phyloP scores from a whole-genome alignment of 331 rosid species.

The Pyrus hybrid region DNA sequence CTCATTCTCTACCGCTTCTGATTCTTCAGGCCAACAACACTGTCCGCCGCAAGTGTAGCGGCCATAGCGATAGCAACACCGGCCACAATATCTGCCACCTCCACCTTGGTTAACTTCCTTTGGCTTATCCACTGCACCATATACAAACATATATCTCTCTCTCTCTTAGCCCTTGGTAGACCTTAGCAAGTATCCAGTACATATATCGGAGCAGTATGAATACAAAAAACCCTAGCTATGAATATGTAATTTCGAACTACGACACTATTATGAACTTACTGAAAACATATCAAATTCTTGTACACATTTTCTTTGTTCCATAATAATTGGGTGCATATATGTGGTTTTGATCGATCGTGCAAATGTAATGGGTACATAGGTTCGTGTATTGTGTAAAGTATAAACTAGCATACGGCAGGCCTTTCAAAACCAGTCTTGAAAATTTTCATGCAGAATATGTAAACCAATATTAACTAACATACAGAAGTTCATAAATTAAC shows the following conservation, averaged over 20 bases:
- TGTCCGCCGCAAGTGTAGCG: background rate
- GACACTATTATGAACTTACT: background rate
- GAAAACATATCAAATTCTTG: background rate
- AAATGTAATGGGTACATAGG: too few relatives aligned
- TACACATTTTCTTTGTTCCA: background rate
- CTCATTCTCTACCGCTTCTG: too few relatives aligned
- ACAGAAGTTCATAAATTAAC: background rate
- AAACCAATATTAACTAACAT: background rate
- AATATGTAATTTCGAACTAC: background rate
- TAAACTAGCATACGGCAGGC: background rate
- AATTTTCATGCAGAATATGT: too few relatives aligned
- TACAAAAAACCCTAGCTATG: too few relatives aligned
- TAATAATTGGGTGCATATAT: background rate
- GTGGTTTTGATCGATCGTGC: background rate
- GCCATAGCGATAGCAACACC: background rate
- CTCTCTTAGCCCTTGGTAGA: background rate
- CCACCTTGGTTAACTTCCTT: background rate
- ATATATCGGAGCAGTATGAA: background rate
- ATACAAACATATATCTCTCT: background rate
- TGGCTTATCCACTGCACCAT: background rate
- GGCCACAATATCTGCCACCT: background rate
- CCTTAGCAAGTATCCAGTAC: background rate
- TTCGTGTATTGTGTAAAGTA: background rate
- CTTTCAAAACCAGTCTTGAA: too few relatives aligned
- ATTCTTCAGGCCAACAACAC: background rate